Base-by-base conservation (phyloP, 345 rosid genomes). In the Trapa incisa region DNA sequence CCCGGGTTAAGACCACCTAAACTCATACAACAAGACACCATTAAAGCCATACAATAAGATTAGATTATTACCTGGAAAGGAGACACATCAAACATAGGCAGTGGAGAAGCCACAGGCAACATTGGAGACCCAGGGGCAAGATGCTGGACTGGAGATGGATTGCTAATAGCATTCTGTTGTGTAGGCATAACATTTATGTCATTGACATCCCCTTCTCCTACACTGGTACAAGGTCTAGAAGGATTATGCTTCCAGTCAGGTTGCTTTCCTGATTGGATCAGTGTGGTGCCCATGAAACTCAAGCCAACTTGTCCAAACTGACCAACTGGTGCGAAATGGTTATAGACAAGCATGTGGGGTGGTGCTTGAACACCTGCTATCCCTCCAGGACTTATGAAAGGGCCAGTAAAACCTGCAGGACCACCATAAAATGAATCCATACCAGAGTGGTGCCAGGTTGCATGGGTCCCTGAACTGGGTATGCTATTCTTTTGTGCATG, bases 311-410 rank as follows among this genome's bases (percentile, higher is more conserved):
- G 89, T 75, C 96, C 99, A 80, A 81, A 91, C 78, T 94, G 99
- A 65, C 97, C 96, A 74, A 91, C 91, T 17, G 97, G 99, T 50
- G 99, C 96, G 77, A 94, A 91, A 84, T 94, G 99, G 79, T 91
- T 91, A 70, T 91, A 94, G 57, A 94, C 89, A 64, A 95, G 87
- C 97, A 91, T 91, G 73, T 91, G 99, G 1, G 96, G 92, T 60
- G 92, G 91, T 8, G 96, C 97, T 71, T 87, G 99, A 74, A 88
- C 89, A 35, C 96, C 99, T 5, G 88, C 85, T 29, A 95, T 84
- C 72, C 89, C 85, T 64, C 96, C 96, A 8, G 93, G 91, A 65
- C 86, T 73, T 61, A 95, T 84, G 76, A 89, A 95, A 67, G 96
- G 96, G 48, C 97, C 96, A 32, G 89, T 74, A 77, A 87, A 89